A percentile compares a stretch with the other conserved stretches of the same genome.
phyloP scores from a whole-genome alignment of 495 filamentous ascomycete species.

The Penicillium maclennaniae region DNA sequence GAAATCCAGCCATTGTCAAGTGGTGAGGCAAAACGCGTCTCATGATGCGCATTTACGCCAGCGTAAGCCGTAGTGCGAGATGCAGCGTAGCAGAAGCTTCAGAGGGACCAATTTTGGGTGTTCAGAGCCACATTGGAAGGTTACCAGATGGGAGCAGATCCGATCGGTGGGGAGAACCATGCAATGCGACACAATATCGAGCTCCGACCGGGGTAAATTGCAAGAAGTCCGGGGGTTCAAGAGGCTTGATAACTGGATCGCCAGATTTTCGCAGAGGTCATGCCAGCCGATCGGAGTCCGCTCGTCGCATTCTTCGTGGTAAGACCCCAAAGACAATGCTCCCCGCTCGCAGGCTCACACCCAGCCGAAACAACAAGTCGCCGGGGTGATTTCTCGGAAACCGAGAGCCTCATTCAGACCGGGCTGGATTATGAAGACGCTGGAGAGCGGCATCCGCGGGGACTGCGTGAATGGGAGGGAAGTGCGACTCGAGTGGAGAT shows the following conservation, averaged over 20 bases:
- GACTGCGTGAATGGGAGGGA: constrained; percentile 8
- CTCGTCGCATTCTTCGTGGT: constrained; percentile 18
- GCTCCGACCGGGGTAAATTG: background rate
- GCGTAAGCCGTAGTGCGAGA: background rate
- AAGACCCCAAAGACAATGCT: constrained; percentile 2
- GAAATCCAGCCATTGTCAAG: background rate
- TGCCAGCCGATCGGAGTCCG: constrained; percentile 7
- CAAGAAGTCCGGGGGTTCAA: background rate
- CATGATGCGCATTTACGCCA: background rate
- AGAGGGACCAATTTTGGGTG: background rate
- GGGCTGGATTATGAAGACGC: background rate
- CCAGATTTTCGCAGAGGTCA: background rate
- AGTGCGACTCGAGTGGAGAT: constrained; percentile 18
- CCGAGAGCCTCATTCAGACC: background rate
- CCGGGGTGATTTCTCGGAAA: background rate
- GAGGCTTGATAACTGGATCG: background rate
- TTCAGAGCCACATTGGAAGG: background rate
- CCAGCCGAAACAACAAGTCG: background rate
- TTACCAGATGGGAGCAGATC: background rate
- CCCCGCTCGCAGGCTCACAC: constrained; percentile 9
- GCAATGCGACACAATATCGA: background rate
- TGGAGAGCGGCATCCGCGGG: constrained; percentile 8
- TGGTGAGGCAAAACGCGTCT: background rate
- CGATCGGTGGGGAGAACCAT: background rate
- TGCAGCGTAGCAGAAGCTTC: background rate